phyloP scores from a whole-genome alignment of 306 rosid species.

The Mucuna pruriens region DNA sequence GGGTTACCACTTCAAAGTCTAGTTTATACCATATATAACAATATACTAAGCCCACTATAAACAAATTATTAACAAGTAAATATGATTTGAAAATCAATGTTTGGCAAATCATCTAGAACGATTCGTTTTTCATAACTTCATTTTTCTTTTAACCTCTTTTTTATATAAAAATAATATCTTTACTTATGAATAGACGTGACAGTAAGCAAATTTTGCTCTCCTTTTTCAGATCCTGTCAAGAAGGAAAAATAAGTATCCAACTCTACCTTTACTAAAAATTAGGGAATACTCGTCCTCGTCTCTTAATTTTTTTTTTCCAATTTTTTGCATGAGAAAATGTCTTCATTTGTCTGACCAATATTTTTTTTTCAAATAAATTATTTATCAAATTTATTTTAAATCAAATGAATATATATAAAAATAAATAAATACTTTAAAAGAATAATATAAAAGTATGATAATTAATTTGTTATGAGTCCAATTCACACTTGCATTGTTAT shows the following conservation, averaged over 20 bases:
- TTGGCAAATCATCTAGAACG: background rate
- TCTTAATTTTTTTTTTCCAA: background rate
- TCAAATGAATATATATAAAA: background rate
- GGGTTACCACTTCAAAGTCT: background rate
- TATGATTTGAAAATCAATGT: background rate
- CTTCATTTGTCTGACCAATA: too few species aligned
- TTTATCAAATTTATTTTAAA: too few species aligned
- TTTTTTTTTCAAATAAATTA: too few species aligned
- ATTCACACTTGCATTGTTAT: too few species aligned
- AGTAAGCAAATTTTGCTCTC: background rate
- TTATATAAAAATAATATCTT: background rate
- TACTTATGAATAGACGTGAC: background rate
- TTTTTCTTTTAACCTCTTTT: background rate
- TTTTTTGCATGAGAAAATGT: background rate
- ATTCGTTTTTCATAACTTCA: background rate
- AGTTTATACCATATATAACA: background rate
- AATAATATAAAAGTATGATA: too few species aligned
- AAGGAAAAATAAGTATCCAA: background rate
- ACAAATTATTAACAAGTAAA: background rate
- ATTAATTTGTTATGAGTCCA: too few species aligned
- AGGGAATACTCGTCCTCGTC: background rate
- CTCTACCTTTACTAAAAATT: background rate
- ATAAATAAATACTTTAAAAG: too few species aligned
- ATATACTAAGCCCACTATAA: background rate
- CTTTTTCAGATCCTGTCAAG: background rate